Evolutionary conservation across 2,329 filamentous ascomycete genomes (phyloP), one percentile per base, ranked within the genome.

Genomic region (Thermoascus crustaceus): DNA sequence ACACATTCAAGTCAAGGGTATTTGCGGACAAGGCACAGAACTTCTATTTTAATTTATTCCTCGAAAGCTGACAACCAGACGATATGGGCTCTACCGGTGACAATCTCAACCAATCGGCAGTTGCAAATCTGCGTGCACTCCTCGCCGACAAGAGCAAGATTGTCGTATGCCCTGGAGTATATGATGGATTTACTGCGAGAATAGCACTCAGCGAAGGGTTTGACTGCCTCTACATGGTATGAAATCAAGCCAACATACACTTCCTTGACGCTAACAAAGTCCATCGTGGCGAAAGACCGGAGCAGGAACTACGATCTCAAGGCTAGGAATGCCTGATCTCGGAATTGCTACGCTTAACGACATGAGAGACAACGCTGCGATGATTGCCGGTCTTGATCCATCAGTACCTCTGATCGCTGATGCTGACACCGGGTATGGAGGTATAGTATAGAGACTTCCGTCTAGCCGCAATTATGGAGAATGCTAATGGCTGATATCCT

Each of bases 191-290:
- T 36, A 76, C 75, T 2, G 77, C 79, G 0, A 66, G 78, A 1
- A 71, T 83, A 38, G 77, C 78, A 1, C 63, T 80, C 14, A 61
- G 68, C 26, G 64, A 74, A n/a, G 78, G 77, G 4, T 81, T 80
- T 40, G 71, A 80, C 30, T 71, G 67, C 37, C 53, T 82, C 24
- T 83, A 83, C 61, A 82, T 83, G 78, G 77, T 79, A 58, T 29
- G 64, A 40, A 7, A 7, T 26, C 5, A 21, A 13, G 8, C 5
- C 3, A 14, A 5, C 8, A 34, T 32, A 17, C 35, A n/a, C 6
- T 30, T 3, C 19, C 3, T 11, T 6, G 13, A 4, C 29, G 22
- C 9, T 31, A 8, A 18, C 24, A 25, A 11, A 23, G 17, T n/a
- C n/a, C n/a, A n/a, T n/a, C n/a, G n/a, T n/a, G n/a, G n/a, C n/a